Evolutionary conservation across 371 early-diverging fungal genomes (phyloP).

Genomic region (Vairimorpha necatrix): DNA sequence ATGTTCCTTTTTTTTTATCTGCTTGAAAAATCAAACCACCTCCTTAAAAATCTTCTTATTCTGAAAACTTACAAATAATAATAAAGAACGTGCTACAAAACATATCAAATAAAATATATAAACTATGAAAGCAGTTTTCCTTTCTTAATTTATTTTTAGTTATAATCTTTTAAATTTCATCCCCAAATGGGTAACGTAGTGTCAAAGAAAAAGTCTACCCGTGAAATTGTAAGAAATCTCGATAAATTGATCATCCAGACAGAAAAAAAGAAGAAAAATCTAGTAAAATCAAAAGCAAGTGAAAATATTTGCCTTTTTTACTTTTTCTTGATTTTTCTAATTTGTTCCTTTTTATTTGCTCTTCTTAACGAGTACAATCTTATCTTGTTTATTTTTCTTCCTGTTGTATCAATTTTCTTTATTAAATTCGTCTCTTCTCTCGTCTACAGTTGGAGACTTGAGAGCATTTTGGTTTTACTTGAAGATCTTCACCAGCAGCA

Average conservation of each 20-base stretch:
- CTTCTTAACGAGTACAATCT: constrained; percentile 2
- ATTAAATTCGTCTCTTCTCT: neutral
- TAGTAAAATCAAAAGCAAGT: constrained; percentile 6
- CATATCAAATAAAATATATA: no score
- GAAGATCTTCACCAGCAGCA: constrained; percentile 45
- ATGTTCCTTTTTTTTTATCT: no score
- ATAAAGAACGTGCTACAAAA: no score
- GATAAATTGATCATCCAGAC: constrained; percentile 43
- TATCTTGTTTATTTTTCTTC: neutral
- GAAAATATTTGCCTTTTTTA: neutral
- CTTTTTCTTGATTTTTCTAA: constrained; percentile 10
- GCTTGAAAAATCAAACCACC: no score
- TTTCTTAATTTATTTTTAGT: no score
- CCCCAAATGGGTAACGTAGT: constrained; percentile 54
- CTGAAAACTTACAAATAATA: no score
- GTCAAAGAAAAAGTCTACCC: constrained; percentile 38
- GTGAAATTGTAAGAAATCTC: constrained; percentile 39
- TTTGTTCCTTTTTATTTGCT: constrained; percentile 8
- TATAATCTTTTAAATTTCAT: no score
- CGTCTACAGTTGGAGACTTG: constrained; percentile 19
- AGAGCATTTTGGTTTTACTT: constrained; percentile 22
- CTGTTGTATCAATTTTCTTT: constrained; percentile 8
- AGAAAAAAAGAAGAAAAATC: constrained; percentile 18
- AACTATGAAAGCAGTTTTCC: no score
- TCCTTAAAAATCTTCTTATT: no score